phyloP scores from a whole-genome alignment of 331 rosid species.

The Prunus yedoensis region DNA sequence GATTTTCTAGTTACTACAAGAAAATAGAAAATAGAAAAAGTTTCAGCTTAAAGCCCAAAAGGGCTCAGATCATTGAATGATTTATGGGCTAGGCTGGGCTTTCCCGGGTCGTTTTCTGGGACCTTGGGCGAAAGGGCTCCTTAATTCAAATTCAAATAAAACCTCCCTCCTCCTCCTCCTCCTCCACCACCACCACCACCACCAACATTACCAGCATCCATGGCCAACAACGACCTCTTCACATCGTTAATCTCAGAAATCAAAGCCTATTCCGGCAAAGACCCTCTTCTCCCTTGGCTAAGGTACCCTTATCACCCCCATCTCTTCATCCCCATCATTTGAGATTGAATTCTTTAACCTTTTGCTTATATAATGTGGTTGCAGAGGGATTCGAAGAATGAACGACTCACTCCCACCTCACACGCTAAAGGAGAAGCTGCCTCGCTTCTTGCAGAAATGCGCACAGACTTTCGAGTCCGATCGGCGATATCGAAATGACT shows the following conservation, averaged over 20 bases:
- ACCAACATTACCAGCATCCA: neutral
- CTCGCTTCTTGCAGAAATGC: conserved; percentile 70
- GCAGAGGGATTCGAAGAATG: conserved; percentile 81
- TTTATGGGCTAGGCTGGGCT: neutral
- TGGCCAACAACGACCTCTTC: conserved; percentile 51
- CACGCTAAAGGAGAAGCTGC: conserved; percentile 69
- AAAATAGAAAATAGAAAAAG: too few relatives aligned
- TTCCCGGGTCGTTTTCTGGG: neutral
- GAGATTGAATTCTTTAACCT: neutral
- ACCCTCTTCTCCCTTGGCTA: conserved; percentile 94
- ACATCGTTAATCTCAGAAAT: conserved; percentile 56
- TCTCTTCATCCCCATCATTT: neutral
- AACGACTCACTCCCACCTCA: conserved; percentile 59
- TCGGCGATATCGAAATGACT: conserved; percentile 74
- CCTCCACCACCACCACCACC: conserved; percentile 7
- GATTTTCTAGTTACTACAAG: too few relatives aligned
- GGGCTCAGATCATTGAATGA: too few relatives aligned
- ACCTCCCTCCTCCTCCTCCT: neutral
- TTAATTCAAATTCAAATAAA: conserved; percentile 12
- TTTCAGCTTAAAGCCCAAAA: too few relatives aligned
- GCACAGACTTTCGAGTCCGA: conserved; percentile 65
- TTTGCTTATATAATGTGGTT: neutral
- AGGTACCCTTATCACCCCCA: conserved; percentile 37
- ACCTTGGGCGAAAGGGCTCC: neutral
- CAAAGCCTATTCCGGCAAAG: conserved; percentile 65